These are phyloP conservation scores for Phytopythium litorale DNA, from an alignment of 352 stramenopile species.

Conservation along the genomic window DNA sequence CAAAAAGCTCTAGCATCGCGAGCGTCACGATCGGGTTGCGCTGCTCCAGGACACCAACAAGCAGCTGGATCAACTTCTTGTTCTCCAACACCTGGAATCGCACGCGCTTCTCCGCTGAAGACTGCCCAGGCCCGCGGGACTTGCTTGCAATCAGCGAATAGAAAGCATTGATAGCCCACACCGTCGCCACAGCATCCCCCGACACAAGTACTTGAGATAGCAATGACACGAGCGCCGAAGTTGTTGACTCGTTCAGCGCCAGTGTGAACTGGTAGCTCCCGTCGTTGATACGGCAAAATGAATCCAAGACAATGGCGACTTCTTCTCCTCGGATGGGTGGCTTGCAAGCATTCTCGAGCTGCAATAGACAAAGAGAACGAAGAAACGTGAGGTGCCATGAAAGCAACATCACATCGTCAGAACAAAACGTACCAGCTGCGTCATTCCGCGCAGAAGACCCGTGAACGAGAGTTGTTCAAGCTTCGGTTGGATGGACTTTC, in stretches of 20 bases:
- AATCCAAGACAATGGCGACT: slow-evolving; percentile 59
- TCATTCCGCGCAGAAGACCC: slow-evolving; percentile 45
- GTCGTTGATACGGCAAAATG: slow-evolving; percentile 70
- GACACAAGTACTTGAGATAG: slow-evolving; percentile 46
- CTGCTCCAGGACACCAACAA: slow-evolving; percentile 48
- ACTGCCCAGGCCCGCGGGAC: slow-evolving; percentile 30
- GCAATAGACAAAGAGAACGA: slow-evolving; percentile 2
- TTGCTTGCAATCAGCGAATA: slow-evolving; percentile 62
- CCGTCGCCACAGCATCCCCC: slow-evolving; percentile 41
- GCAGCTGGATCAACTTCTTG: slow-evolving; percentile 52
- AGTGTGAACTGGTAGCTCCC: slow-evolving; percentile 63
- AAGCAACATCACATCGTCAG: background rate
- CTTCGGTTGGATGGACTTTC: slow-evolving; percentile 33
- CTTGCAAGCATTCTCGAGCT: slow-evolving; percentile 68
- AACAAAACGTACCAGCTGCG: slow-evolving; percentile 46
- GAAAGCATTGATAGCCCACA: slow-evolving; percentile 60
- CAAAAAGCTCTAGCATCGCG: slow-evolving; percentile 54
- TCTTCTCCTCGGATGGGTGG: slow-evolving; percentile 60
- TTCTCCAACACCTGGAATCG: slow-evolving; percentile 58
- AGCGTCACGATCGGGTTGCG: slow-evolving; percentile 48
- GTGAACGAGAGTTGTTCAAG: slow-evolving; percentile 60
- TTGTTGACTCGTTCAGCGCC: slow-evolving; percentile 38
- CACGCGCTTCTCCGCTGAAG: slow-evolving; percentile 47
- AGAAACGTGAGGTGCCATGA: background rate
- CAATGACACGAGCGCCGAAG: slow-evolving; percentile 32